Evolutionary conservation across 148 eudicot genomes (phyloP), one percentile per base, ranked within the genome.

Genomic region (Camellia sinensis): DNA sequence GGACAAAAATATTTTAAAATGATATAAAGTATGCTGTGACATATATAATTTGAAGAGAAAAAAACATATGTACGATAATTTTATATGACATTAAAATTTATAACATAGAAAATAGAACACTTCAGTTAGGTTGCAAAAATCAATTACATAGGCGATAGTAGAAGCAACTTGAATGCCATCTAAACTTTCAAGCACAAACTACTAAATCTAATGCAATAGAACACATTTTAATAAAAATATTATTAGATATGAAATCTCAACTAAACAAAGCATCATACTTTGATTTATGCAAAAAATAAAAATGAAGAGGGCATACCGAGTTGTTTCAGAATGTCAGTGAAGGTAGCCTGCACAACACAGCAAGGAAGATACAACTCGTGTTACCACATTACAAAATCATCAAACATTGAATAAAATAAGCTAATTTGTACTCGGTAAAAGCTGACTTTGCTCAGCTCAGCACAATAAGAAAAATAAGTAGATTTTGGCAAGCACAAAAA

Each of bases 291-390:
- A 64, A 64, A 64, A 0, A 21, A 22, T 64, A 54, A 44, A 22
- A 64, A 80, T 62, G 4, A 45, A 21, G 71, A 77, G 17, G 46
- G 65, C 91, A 22, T 88, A 96, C 99, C 95, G 70, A 96, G 99
- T 73, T 81, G 88, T 87, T 92, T 90, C 86, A 96, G 87, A 83
- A 96, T 92, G 83, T 96, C 99, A 0, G 97, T 92, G 86, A 96
- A 96, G 7, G 99, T 97, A 18, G 98, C 99, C 98, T 96, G 97
- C 87, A 87, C 85, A 78, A 67, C 22, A 60, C 68, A 76, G 71
- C 43, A 75, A 43, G 78, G 4, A 63, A 64, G 15, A 19, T 50
- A 3, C 9, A 46, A 45, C 11, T 12, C 5, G 66, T 10, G 61
- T 62, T 11, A 22, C 18, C 40, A 7, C 19, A 21, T 3, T 21